Percentiles rank a stretch among this genome's conserved stretches.
Conservation (phyloP, 495 filamentous ascomycete genomes). For the Penicillium fimorum region DNA sequence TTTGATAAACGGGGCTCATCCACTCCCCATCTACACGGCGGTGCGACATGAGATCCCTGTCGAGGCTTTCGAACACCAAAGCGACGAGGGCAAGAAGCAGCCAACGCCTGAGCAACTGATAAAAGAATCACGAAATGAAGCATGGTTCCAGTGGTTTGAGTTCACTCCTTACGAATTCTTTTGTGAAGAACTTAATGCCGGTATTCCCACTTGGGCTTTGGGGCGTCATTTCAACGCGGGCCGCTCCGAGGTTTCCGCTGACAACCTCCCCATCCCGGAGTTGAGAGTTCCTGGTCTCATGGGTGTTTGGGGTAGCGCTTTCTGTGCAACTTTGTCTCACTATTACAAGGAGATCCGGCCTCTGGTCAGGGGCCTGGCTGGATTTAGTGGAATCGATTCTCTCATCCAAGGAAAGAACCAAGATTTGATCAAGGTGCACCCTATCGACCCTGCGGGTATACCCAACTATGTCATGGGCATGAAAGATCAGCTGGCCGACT, state of each 20-base stretch:
- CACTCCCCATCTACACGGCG: constrained; percentile 90
- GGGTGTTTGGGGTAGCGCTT: constrained; percentile 93
- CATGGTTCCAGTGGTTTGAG: constrained; percentile 99
- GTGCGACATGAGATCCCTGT: constrained; percentile 93
- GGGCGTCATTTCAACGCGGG: constrained; percentile 80
- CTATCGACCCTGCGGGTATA: constrained; percentile 82
- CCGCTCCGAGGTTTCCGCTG: constrained; percentile 52
- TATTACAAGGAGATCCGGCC: constrained; percentile 94
- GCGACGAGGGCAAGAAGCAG: constrained; percentile 21
- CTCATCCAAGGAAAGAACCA: constrained; percentile 79
- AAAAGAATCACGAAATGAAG: constrained; percentile 64
- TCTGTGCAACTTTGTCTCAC: constrained; percentile 91
- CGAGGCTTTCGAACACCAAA: constrained; percentile 40
- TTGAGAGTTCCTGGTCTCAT: constrained; percentile 75
- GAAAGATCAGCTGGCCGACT: constrained; percentile 67
- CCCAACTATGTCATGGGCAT: constrained; percentile 86
- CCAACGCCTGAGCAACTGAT: constrained; percentile 50
- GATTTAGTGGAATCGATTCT: constrained; percentile 77
- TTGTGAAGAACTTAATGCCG: constrained; percentile 85
- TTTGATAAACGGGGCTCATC: constrained; percentile 71
- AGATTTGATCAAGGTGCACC: constrained; percentile 84
- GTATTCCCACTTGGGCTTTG: constrained; percentile 92
- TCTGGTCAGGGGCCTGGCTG: constrained; percentile 66
- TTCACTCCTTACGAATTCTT: constrained; percentile 95
- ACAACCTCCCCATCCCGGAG: constrained; percentile 71